These are phyloP conservation scores for Chlorella sp. DNA, from an alignment of 139 green algal species.

Conservation along the genomic window DNA sequence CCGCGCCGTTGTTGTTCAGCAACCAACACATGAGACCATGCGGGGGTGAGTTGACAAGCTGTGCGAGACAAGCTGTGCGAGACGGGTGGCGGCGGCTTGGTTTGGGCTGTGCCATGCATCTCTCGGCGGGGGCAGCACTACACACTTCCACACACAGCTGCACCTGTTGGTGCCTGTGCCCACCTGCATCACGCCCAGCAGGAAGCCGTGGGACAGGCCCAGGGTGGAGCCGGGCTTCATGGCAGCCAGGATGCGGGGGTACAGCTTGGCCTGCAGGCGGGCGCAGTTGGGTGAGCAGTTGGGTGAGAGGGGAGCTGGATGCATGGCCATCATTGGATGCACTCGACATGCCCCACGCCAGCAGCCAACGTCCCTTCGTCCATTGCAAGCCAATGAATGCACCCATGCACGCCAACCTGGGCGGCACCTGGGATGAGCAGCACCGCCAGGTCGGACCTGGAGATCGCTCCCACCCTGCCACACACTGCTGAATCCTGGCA, in stretches of 20 bases:
- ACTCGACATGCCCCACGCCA: too few species aligned
- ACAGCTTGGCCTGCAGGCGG: slow-evolving; percentile 89
- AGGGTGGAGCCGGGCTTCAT: slow-evolving; percentile 99
- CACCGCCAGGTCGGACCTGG: slow-evolving; percentile 91
- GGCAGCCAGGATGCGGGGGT: slow-evolving; percentile 92
- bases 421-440: slow-evolving; percentile 98
- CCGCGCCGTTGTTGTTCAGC: not conserved
- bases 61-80: too few species aligned
- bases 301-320: not conserved
- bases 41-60: too few species aligned
- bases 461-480: slow-evolving; percentile 53
- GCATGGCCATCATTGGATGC: not conserved
- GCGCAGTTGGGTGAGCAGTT: too few species aligned
- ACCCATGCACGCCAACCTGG: slow-evolving; percentile 82
- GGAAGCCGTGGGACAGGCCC: slow-evolving; percentile 98
- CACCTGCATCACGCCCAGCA: slow-evolving; percentile 93
- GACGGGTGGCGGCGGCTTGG: too few species aligned
- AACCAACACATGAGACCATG: too few species aligned
- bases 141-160: not conserved
- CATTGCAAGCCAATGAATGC: too few species aligned
- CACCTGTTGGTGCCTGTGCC: not conserved
- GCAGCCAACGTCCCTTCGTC: too few species aligned
- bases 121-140: too few species aligned
- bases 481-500: too few species aligned
- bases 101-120: too few species aligned